Evolutionary conservation across 495 filamentous ascomycete species (phyloP).

Genomic region (Glonium stellatum): DNA sequence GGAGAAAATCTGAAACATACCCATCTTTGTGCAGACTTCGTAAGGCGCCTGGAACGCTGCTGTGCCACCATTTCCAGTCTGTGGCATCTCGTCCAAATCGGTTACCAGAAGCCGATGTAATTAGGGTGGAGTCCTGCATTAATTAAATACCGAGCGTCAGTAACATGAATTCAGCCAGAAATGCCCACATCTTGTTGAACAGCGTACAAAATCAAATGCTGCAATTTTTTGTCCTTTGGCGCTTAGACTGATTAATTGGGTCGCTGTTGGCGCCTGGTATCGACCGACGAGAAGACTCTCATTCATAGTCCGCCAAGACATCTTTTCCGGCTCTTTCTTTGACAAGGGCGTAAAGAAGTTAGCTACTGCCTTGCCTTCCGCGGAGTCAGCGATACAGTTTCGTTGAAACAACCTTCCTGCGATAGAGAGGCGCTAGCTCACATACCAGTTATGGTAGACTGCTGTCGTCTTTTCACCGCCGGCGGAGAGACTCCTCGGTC

Average conservation of each 20-base stretch:
- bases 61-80: constrained; percentile 97
- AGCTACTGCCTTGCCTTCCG: constrained; percentile 56
- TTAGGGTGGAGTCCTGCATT: constrained; percentile 76
- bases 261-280: constrained; percentile 41
- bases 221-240: constrained; percentile 55
- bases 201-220: constrained; percentile 79
- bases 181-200: not conserved
- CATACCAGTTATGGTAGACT: constrained; percentile 69
- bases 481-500: constrained; percentile 50
- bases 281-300: constrained; percentile 71
- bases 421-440: not conserved
- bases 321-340: constrained; percentile 72
- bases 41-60: constrained; percentile 57
- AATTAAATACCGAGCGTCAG: constrained; percentile 5
- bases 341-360: constrained; percentile 87
- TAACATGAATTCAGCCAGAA: constrained; percentile 6
- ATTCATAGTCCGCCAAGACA: constrained; percentile 64
- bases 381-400: constrained; percentile 1
- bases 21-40: constrained; percentile 62
- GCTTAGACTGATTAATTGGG: constrained; percentile 32
- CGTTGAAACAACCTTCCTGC: not conserved
- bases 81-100: constrained; percentile 58
- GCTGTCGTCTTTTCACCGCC: constrained; percentile 51
- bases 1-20: constrained; percentile 36
- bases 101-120: constrained; percentile 72